Conservation (phyloP, 805 yeast species). For the Metahyphopichia silvanorum region DNA sequence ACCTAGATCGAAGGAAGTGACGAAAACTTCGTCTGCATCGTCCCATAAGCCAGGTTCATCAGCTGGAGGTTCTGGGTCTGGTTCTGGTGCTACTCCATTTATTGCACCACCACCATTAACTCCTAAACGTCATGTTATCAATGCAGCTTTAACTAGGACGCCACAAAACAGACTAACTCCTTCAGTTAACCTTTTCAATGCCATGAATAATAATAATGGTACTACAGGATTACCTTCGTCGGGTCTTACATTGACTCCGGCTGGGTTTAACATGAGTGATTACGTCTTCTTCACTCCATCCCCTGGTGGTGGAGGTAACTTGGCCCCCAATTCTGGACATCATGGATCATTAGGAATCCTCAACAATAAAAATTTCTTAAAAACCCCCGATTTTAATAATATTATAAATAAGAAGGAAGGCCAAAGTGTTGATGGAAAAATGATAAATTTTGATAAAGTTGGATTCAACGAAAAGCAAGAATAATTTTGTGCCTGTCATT, state of each 20-base stretch:
- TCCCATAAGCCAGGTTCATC: slow-evolving; percentile 1
- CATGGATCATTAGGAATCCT: slow-evolving; percentile 6
- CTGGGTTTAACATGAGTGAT: slow-evolving; percentile 79
- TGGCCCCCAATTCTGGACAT: slow-evolving; percentile 2
- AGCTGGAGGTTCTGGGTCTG: slow-evolving; percentile 4
- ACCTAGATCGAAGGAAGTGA: slow-evolving; percentile 18
- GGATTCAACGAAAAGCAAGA: slow-evolving; percentile 7
- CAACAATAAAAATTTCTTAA: slow-evolving; percentile 22
- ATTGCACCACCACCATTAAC: slow-evolving; percentile 42
- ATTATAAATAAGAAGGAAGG: slow-evolving; percentile 14
- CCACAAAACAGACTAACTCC: slow-evolving; percentile 44
- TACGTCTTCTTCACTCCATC: slow-evolving; percentile 78
- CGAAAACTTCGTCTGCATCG: slow-evolving; percentile 3
- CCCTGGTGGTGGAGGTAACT: slow-evolving; percentile 42
- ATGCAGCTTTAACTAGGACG: slow-evolving; percentile 21
- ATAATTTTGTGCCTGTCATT: too few species aligned
- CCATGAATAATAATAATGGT: slow-evolving; percentile 13
- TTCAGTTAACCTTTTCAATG: slow-evolving; percentile 28
- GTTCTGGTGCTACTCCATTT: slow-evolving; percentile 18
- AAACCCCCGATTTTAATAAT: slow-evolving; percentile 41
- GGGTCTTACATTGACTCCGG: slow-evolving; percentile 49
- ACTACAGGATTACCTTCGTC: slow-evolving; percentile 36
- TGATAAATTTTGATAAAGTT: slow-evolving; percentile 41
- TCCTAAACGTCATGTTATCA: slow-evolving; percentile 32
- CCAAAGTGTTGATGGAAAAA: slow-evolving; percentile 38